Evolutionary conservation across 1,284 basidiomycete genomes (phyloP), one percentile per base, ranked within the genome.

Genomic region (Anthracocystis panici-leucophaei): DNA sequence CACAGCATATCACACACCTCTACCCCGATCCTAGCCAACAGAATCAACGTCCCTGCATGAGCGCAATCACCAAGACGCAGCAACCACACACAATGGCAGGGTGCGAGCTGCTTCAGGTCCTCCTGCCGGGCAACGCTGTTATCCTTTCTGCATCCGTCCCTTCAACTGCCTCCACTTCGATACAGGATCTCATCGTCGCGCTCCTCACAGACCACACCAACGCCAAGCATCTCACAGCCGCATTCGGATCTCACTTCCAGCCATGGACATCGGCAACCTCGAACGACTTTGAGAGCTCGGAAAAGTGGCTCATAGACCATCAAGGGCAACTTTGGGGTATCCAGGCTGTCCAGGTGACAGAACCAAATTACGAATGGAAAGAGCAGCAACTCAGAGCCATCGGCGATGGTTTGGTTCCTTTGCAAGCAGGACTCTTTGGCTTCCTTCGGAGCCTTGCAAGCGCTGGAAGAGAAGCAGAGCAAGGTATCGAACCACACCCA

Each of bases 401-500:
- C 31, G 61, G 50, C 12, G 78, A 81, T 53, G 79, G 58, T 14
- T 14, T 75, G 16, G 40, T 80, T 2, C 64, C 69, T 12, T 44
- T 78, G 18, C 45, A 68, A 23, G 60, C 64, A 5, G 58, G 63
- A 44, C 67, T 72, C 0, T 69, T 75, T 25, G 56, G 40, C 86
- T 94, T 59, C 90, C 90, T 45, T 85, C 87, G 20, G 91, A 90
- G 1, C 86, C 88, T 81, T 89, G 89, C 59, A 89, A 89, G 53
- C 29, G 90, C 88, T 18, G 88, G 89, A 21, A 89, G 91, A n/a
- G 89, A 90, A 8, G 88, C 92, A 60, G 91, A 90, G 80, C 93
- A 92, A 81, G 90, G 92, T 89, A 91, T 92, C 2, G 92, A 93
- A 86, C 91, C 92, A 2, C 90, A 90, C 1, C 91, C 93, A 40